These are phyloP conservation scores for Dichomitus squalens DNA, from an alignment of 1,284 basidiomycete genomes.

Conservation along the genomic window DNA sequence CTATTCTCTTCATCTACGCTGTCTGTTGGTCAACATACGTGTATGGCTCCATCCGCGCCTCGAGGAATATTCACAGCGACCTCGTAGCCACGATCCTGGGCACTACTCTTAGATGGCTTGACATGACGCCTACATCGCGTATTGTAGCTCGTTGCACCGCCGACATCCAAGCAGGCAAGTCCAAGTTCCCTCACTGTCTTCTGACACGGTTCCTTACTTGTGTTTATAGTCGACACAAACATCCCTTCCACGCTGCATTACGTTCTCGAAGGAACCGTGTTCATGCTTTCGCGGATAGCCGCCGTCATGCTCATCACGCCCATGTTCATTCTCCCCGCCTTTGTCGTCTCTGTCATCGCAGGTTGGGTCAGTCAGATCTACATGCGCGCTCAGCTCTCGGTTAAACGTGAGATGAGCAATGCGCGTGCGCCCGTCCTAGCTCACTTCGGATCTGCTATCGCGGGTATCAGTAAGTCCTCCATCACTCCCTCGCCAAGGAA, in stretches of 20 bases:
- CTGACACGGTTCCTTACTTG: neutral
- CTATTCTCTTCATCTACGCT: constrained; percentile 28
- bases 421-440: constrained; percentile 67
- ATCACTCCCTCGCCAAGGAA: neutral
- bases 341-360: constrained; percentile 46
- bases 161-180: constrained; percentile 43
- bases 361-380: constrained; percentile 51
- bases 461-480: constrained; percentile 54
- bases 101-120: constrained; percentile 46
- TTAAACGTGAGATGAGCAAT: constrained; percentile 76
- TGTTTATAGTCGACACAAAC: neutral
- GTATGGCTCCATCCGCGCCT: constrained; percentile 48
- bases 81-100: constrained; percentile 57
- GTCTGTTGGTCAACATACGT: constrained; percentile 36
- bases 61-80: constrained; percentile 52
- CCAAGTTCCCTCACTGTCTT: neutral
- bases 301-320: constrained; percentile 51
- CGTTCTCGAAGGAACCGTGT: constrained; percentile 26
- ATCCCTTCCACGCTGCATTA: constrained; percentile 33
- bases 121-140: constrained; percentile 51
- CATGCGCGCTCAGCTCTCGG: constrained; percentile 73
- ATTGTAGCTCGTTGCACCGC: constrained; percentile 61
- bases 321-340: constrained; percentile 41
- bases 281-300: constrained; percentile 40
- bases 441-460: constrained; percentile 69